phyloP scores from a whole-genome alignment of 257 asterid species.

The Fraxinus anomala region DNA sequence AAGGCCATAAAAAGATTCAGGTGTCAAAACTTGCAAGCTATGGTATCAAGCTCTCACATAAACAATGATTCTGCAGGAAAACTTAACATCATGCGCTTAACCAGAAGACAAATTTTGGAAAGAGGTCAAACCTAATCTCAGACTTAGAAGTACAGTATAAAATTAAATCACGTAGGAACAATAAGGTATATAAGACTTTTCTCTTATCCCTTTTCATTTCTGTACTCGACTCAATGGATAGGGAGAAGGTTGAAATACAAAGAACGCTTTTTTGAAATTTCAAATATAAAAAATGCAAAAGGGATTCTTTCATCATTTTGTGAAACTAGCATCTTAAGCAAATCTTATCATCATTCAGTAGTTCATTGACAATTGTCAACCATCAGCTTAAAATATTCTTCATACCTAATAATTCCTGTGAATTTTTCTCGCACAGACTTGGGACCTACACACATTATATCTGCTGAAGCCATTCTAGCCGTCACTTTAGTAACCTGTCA shows the following conservation, averaged over 20 bases:
- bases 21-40: neutral
- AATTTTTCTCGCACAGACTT: conserved; percentile 81
- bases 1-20: neutral
- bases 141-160: no score
- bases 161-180: neutral
- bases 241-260: neutral
- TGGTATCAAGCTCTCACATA: neutral
- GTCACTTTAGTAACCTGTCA: conserved; percentile 87
- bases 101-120: neutral
- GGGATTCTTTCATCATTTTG: neutral
- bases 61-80: neutral
- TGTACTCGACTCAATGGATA: neutral
- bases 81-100: neutral
- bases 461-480: conserved; percentile 89
- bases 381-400: conserved; percentile 11
- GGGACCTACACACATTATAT: conserved; percentile 83
- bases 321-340: conserved; percentile 13
- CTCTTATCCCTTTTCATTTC: neutral
- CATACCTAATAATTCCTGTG: conserved; percentile 81
- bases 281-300: neutral
- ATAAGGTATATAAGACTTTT: neutral
- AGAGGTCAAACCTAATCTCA: neutral
- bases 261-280: neutral
- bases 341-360: neutral
- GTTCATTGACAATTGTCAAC: neutral